phyloP scores from a whole-genome alignment of 2,329 filamentous ascomycete genomes.

The Neofusicoccum umdonicola region DNA sequence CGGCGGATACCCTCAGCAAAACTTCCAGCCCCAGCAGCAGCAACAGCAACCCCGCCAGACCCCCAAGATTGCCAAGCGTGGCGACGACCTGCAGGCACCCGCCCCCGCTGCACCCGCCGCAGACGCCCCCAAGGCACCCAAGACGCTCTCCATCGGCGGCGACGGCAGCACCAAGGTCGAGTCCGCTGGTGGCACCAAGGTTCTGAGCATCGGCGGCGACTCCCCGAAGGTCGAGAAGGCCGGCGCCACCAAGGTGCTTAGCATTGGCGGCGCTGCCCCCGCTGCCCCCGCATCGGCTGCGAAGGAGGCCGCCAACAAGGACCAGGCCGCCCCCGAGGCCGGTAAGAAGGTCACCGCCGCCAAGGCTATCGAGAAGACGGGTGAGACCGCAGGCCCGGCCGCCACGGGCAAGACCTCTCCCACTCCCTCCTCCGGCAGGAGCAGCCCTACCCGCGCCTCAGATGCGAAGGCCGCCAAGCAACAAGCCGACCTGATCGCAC shows the following conservation, averaged over 20 bases:
- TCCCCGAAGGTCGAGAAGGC: slow-evolving; percentile 55
- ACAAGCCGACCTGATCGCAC: slow-evolving; percentile 78
- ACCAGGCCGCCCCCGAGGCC: slow-evolving; percentile 57
- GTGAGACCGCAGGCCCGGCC: slow-evolving; percentile 57
- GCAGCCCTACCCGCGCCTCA: slow-evolving; percentile 63
- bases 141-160: slow-evolving; percentile 19
- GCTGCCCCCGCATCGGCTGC: slow-evolving; percentile 46
- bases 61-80: slow-evolving; percentile 64
- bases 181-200: slow-evolving; percentile 61
- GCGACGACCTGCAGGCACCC: slow-evolving; percentile 46
- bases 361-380: slow-evolving; percentile 90
- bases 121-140: slow-evolving; percentile 34
- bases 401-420: slow-evolving; percentile 71
- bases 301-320: slow-evolving; percentile 42
- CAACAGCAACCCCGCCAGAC: slow-evolving; percentile 47
- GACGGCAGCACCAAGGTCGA: slow-evolving; percentile 60
- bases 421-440: slow-evolving; percentile 77
- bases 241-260: slow-evolving; percentile 67
- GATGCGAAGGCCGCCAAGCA: slow-evolving; percentile 58
- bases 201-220: slow-evolving; percentile 59
- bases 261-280: slow-evolving; percentile 59
- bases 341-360: slow-evolving; percentile 80
- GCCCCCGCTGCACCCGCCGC: slow-evolving; percentile 46
- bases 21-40: slow-evolving; percentile 23
- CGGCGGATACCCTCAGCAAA: slow-evolving; percentile 16